phyloP scores from a whole-genome alignment of 306 rosid species.

The Vigna reflexopilosa region DNA sequence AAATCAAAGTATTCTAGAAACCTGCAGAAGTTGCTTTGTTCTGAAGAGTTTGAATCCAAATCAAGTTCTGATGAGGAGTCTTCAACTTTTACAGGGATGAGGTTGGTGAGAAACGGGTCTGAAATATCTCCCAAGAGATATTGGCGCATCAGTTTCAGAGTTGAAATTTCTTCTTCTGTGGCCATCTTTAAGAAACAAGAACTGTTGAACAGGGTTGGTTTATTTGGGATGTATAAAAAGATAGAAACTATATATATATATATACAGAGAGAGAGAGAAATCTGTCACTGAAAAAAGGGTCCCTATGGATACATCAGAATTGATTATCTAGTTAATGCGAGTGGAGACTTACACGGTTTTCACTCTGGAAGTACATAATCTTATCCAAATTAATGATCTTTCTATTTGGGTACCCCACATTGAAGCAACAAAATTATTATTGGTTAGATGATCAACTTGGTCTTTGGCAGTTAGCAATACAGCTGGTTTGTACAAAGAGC shows the following conservation, averaged over 20 bases:
- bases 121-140: slow-evolving; percentile 65
- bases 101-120: slow-evolving; percentile 53
- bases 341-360: slow-evolving; percentile 42
- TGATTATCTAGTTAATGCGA: slow-evolving; percentile 34
- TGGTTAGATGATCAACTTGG: slow-evolving; percentile 41
- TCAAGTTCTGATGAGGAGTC: slow-evolving; percentile 55
- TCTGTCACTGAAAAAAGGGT: background rate
- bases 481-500: background rate
- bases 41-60: slow-evolving; percentile 40
- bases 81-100: slow-evolving; percentile 62
- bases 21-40: slow-evolving; percentile 18
- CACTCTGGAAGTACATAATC: slow-evolving; percentile 21
- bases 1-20: slow-evolving; percentile 17
- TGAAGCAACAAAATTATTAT: slow-evolving; percentile 5
- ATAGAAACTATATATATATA: background rate
- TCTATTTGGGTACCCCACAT: slow-evolving; percentile 13
- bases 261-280: no score
- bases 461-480: slow-evolving; percentile 23
- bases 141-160: slow-evolving; percentile 61
- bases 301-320: slow-evolving; percentile 14
- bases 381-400: slow-evolving; percentile 33
- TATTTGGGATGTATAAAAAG: slow-evolving; percentile 2
- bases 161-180: slow-evolving; percentile 49
- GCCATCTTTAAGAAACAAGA: slow-evolving; percentile 38
- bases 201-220: slow-evolving; percentile 18